Conservation (phyloP, 176 grass and related monocot genomes). For the Juncus effusus region DNA sequence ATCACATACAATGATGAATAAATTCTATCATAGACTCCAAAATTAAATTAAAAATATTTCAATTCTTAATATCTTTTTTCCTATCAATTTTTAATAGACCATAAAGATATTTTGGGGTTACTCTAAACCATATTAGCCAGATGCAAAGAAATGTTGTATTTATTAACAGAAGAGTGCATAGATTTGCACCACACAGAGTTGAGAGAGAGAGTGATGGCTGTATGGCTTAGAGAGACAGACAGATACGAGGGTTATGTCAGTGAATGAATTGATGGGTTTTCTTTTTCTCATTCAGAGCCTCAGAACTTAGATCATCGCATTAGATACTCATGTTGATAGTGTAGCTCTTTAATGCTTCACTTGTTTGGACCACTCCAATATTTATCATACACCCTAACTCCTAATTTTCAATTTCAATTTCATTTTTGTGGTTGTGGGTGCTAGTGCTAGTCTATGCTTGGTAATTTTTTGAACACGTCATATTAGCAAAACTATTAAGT, state of each 20-base stretch:
- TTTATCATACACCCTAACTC: not conserved
- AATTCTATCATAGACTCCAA: not conserved
- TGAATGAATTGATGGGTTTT: constrained; percentile 28
- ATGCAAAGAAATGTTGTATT: not conserved
- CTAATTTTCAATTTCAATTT: not conserved
- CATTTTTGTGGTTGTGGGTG: not conserved
- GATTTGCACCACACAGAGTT: not conserved
- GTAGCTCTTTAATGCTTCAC: constrained; percentile 23
- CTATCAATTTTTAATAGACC: no score
- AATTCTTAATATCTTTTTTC: no score
- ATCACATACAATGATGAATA: not conserved
- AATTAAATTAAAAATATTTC: no score
- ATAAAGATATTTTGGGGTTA: no score
- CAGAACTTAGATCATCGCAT: constrained; percentile 25
- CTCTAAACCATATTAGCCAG: no score
- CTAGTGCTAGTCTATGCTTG: no score
- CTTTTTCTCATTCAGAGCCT: constrained; percentile 15
- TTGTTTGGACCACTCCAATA: constrained; percentile 27
- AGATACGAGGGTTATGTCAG: constrained; percentile 26
- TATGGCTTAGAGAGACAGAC: not conserved
- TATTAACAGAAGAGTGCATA: not conserved
- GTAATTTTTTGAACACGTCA: no score
- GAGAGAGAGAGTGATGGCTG: no score
- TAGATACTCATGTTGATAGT: not conserved
- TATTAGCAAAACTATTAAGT: no score